Percentiles rank a stretch among this genome's conserved stretches.
These are phyloP conservation scores for Sporothrix dimorphospora DNA, from an alignment of 2,329 filamentous ascomycete genomes.

Conservation along the genomic window DNA sequence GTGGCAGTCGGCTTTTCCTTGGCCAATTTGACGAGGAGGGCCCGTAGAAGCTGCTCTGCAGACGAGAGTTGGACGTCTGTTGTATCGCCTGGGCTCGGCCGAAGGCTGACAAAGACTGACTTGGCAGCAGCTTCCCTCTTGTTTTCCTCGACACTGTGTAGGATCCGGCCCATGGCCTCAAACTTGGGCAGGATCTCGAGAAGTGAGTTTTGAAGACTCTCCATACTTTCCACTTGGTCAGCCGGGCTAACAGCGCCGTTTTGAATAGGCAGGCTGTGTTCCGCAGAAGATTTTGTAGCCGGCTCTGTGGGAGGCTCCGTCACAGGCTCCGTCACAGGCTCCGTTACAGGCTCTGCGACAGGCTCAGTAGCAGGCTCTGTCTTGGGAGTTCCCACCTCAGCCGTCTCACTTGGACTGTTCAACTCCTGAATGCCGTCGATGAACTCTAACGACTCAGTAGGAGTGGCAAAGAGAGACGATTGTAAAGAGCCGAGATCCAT, in stretches of 20 bases:
- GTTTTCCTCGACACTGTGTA: constrained; percentile 1
- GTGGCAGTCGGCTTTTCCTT: not conserved
- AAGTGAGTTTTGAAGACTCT: not conserved
- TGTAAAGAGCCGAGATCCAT: constrained; percentile 30
- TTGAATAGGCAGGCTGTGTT: not conserved
- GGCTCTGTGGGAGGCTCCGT: not conserved
- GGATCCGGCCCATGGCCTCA: constrained; percentile 7
- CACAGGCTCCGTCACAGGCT: not conserved
- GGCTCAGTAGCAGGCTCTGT: not conserved
- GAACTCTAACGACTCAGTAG: not conserved
- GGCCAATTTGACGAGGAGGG: not conserved
- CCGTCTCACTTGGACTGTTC: not conserved
- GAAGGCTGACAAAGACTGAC: not conserved
- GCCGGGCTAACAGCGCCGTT: too few species aligned
- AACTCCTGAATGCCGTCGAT: not conserved
- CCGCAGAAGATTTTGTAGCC: not conserved
- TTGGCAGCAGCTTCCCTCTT: constrained; percentile 22
- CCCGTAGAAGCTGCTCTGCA: constrained; percentile 9
- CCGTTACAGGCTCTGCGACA: not conserved
- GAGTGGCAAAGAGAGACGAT: not conserved
- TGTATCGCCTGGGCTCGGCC: too few species aligned
- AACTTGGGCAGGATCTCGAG: constrained; percentile 23
- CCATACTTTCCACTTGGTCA: not conserved
- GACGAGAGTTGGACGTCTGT: not conserved
- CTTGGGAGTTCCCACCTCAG: not conserved